Base-by-base conservation (phyloP, 805 yeast genomes). In the Candida michaelii region DNA sequence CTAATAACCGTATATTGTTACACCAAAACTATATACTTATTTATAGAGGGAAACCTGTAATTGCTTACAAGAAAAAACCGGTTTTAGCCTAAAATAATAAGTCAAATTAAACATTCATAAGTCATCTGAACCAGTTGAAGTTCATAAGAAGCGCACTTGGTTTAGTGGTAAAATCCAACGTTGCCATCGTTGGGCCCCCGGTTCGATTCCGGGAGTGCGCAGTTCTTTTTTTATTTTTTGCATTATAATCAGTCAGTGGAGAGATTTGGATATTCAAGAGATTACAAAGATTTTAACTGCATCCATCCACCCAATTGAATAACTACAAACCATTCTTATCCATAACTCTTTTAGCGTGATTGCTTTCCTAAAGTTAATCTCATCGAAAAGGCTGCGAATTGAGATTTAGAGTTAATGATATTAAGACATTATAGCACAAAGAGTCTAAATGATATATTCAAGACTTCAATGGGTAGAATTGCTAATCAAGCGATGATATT, bases 401-500 rank as follows among this genome's bases (percentile, higher is more conserved):
- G 17, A 14, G 19, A 24, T 14, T 34, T 15, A 4, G 3, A 3
- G 19, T 15, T 23, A 5, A 34, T 34, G 37, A 9, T n/a, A 34
- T 23, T 34, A 19, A 19, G 37, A 34, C 37, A 23, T 34, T 15
- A 24, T 13, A 34, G 37, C 23, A 23, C 29, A 3, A 24, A 24
- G 29, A 21, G n/a, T 11, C 12, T 34, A 23, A 32, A 27, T 33
- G 47, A 46, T 2, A 18, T 27, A 21, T 69, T 68, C 53, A 55
- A 55, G 36, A 43, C 52, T 10, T 51, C 68, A 17, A 69, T 70
- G 74, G 50, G 71, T 14, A 51, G 71, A 15, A 53, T 69, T 12
- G 52, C 69, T 14, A 58, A 68, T 4, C 76, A 65, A 43, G 74
- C 76, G 5, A 70, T 70, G 76, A 60, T 70, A 5, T 53, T 70